Percentiles rank a stretch among this genome's conserved stretches.
Conservation (phyloP, 192 early-diverging fungal genomes). For the Coemansia sp. region DNA sequence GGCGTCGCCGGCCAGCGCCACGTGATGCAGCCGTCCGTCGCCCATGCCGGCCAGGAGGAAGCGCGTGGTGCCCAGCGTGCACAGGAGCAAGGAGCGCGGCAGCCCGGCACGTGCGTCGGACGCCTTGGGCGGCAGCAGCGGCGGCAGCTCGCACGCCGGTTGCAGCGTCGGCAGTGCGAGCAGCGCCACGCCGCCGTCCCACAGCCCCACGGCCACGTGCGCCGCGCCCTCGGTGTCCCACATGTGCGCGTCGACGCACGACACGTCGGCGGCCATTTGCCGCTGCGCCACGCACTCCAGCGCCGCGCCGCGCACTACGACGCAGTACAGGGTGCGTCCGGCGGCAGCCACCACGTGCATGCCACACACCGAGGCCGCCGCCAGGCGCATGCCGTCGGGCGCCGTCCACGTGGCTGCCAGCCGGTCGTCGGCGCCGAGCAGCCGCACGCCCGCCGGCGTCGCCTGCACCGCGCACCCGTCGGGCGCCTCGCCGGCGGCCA, state of each 20-base stretch:
- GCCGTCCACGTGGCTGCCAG: constrained; percentile 54
- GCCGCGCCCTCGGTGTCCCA: constrained; percentile 29
- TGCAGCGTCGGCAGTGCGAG: constrained; percentile 59
- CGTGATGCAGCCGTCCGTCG: constrained; percentile 83
- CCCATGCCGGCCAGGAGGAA: constrained; percentile 81
- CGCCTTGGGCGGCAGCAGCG: not conserved
- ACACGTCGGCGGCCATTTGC: constrained; percentile 63
- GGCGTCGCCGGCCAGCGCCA: constrained; percentile 15
- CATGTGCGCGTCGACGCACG: constrained; percentile 69
- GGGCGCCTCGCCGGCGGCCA: constrained; percentile 17
- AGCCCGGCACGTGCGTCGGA: constrained; percentile 44
- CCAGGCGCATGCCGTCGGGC: constrained; percentile 25
- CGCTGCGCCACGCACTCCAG: constrained; percentile 35
- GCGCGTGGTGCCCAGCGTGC: constrained; percentile 58
- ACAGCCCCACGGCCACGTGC: constrained; percentile 70
- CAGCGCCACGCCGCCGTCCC: constrained; percentile 64
- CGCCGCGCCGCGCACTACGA: constrained; percentile 52
- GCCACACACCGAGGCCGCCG: constrained; percentile 56
- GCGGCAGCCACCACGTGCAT: constrained; percentile 59
- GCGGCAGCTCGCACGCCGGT: constrained; percentile 36
- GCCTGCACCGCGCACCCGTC: constrained; percentile 57
- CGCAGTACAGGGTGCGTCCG: constrained; percentile 56
- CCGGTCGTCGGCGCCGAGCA: constrained; percentile 52
- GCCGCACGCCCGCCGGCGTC: constrained; percentile 23
- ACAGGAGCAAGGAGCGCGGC: constrained; percentile 67